phyloP scores from a whole-genome alignment of 1,139 yeast genomes.

The Entelexis paramagnoliae region DNA sequence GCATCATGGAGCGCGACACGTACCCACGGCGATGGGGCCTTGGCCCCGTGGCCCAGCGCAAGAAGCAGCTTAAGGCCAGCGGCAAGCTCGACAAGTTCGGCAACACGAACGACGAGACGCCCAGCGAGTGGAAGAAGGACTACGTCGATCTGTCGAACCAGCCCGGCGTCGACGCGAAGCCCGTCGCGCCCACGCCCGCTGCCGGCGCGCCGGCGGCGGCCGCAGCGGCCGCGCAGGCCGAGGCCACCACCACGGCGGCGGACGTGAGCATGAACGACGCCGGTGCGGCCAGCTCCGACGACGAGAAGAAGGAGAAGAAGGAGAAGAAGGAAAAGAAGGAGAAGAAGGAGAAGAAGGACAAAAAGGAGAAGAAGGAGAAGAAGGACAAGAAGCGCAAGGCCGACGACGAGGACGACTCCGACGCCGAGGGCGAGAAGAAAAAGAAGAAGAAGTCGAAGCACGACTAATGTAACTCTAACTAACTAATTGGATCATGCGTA shows the following conservation, averaged over 20 bases:
- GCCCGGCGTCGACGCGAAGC: slow-evolving; percentile 33
- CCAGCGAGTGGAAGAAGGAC: slow-evolving; percentile 79
- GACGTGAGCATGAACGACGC: slow-evolving; percentile 27
- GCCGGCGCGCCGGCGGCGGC: neutral
- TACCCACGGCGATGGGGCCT: slow-evolving; percentile 99
- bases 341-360: slow-evolving; percentile 46
- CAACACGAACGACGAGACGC: slow-evolving; percentile 85
- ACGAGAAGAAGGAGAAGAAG: slow-evolving; percentile 42
- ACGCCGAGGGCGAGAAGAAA: slow-evolving; percentile 44
- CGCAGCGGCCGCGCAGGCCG: slow-evolving; percentile 3
- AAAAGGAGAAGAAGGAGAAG: slow-evolving; percentile 57
- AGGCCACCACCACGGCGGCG: neutral
- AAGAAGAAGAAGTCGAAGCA: slow-evolving; percentile 46
- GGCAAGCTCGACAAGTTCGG: slow-evolving; percentile 97
- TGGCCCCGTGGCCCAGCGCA: slow-evolving; percentile 97
- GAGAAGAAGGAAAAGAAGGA: slow-evolving; percentile 38
- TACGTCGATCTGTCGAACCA: slow-evolving; percentile 73
- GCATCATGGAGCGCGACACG: slow-evolving; percentile 98
- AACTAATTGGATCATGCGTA: neutral
- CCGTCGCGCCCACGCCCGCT: slow-evolving; percentile 10
- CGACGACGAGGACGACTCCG: slow-evolving; percentile 45
- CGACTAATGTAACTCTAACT: slow-evolving; percentile 22
- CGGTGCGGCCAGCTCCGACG: slow-evolving; percentile 30
- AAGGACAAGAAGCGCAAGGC: slow-evolving; percentile 60
- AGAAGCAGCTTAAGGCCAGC: slow-evolving; percentile 94